Evolutionary conservation across 352 stramenopile species (phyloP).

Genomic region (Albugo laibachii): DNA sequence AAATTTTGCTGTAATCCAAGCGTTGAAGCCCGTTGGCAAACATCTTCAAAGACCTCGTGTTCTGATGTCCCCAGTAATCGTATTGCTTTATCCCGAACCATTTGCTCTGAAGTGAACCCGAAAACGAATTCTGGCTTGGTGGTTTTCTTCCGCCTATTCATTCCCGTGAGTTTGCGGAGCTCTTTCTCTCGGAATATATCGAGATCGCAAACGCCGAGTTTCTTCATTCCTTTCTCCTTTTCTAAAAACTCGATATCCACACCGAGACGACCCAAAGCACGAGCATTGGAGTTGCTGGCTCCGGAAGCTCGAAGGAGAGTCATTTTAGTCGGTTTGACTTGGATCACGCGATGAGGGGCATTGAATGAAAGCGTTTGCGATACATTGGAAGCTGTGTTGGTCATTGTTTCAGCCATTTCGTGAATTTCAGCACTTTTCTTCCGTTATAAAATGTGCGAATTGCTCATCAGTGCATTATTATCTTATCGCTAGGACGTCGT

Average conservation of each 20-base stretch:
- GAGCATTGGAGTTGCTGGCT: too few species aligned
- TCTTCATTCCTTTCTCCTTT: slow-evolving; percentile 61
- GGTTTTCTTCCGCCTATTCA: slow-evolving; percentile 10
- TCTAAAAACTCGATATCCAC: slow-evolving; percentile 39
- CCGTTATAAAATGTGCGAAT: too few species aligned
- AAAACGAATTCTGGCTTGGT: slow-evolving; percentile 42
- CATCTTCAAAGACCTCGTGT: slow-evolving; percentile 41
- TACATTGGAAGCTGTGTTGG: too few species aligned
- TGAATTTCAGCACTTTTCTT: too few species aligned
- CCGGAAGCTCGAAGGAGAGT: too few species aligned
- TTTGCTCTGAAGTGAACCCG: slow-evolving; percentile 35
- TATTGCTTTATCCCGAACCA: slow-evolving; percentile 33
- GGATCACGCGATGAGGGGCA: too few species aligned
- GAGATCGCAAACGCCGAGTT: slow-evolving; percentile 43
- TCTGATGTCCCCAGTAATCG: slow-evolving; percentile 33
- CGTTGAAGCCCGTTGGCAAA: slow-evolving; percentile 25
- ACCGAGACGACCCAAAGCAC: slow-evolving; percentile 26
- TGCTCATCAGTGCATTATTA: too few species aligned
- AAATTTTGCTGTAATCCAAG: slow-evolving; percentile 12
- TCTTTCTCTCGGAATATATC: slow-evolving; percentile 31
- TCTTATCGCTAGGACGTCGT: too few species aligned
- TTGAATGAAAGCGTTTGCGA: too few species aligned
- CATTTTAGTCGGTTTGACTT: too few species aligned
- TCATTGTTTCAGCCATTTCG: too few species aligned
- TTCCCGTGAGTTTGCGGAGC: slow-evolving; percentile 26